phyloP scores from a whole-genome alignment of 306 rosid genomes.

The Bauhinia variegata region DNA sequence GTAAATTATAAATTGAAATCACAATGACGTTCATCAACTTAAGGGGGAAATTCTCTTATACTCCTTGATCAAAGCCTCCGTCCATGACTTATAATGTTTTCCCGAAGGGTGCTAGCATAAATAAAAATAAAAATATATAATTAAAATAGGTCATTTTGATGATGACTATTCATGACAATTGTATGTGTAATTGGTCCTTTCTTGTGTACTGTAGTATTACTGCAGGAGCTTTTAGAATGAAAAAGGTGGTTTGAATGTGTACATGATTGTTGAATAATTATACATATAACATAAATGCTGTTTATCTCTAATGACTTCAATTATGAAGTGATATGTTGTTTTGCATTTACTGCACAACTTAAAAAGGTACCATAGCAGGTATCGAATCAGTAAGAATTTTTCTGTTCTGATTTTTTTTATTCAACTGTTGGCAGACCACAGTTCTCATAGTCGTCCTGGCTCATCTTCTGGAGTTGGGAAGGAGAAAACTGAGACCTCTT shows the following conservation, averaged over 20 bases:
- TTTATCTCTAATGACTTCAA: slow-evolving; percentile 28
- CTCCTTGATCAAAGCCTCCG: too few relatives aligned
- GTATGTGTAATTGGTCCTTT: neutral
- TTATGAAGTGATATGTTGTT: slow-evolving; percentile 1
- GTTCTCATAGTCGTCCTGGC: slow-evolving; percentile 60
- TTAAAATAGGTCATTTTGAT: too few relatives aligned
- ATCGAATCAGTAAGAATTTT: neutral
- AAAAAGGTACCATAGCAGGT: neutral
- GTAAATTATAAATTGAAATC: too few relatives aligned
- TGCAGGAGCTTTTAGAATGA: neutral
- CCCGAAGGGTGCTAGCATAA: too few relatives aligned
- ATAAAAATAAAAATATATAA: too few relatives aligned
- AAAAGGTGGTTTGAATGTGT: too few relatives aligned
- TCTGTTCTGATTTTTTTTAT: slow-evolving; percentile 32
- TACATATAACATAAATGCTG: neutral
- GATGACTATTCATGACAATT: too few relatives aligned
- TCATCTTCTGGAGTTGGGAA: slow-evolving; percentile 57
- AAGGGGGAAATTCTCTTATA: too few relatives aligned
- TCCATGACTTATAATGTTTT: too few relatives aligned
- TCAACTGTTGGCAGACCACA: slow-evolving; percentile 52
- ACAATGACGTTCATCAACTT: too few relatives aligned
- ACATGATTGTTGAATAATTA: slow-evolving; percentile 20
- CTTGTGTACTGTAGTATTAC: neutral
- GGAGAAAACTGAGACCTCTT: slow-evolving; percentile 52
- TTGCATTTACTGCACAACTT: slow-evolving; percentile 10